Evolutionary conservation across 495 filamentous ascomycete species (phyloP).

Genomic region (Lichina pygmaea): DNA sequence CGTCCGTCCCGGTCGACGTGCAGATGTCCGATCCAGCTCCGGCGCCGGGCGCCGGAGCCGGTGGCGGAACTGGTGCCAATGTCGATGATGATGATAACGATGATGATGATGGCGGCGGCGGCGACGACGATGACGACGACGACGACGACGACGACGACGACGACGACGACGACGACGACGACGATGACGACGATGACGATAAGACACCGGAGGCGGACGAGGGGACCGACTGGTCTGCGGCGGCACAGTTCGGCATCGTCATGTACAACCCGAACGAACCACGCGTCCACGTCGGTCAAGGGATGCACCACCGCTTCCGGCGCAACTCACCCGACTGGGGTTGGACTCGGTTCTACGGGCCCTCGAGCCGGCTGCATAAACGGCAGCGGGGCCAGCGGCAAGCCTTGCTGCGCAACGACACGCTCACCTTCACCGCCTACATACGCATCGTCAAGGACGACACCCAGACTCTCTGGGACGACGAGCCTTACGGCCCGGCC

Average conservation of each 20-base stretch:
- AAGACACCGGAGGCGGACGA: not conserved
- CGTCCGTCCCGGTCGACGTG: not conserved
- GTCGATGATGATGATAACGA: not conserved
- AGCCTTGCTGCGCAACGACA: conserved; percentile 34
- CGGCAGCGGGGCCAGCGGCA: conserved; percentile 31
- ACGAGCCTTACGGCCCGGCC: conserved; percentile 11
- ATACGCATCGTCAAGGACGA: conserved; percentile 35
- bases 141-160: not conserved
- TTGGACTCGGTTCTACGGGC: conserved; percentile 37
- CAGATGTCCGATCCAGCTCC: not conserved
- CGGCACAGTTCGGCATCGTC: conserved; percentile 35
- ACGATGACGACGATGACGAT: not conserved
- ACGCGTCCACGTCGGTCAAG: conserved; percentile 27
- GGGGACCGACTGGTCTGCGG: conserved; percentile 2
- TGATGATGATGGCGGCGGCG: not conserved
- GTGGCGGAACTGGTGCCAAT: too few relatives aligned
- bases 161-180: not conserved
- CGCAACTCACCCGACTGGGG: conserved; percentile 34
- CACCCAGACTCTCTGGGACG: conserved; percentile 36
- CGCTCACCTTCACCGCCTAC: conserved; percentile 33
- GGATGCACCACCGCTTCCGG: conserved; percentile 31
- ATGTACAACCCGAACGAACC: conserved; percentile 41
- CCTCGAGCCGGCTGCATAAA: conserved; percentile 28
- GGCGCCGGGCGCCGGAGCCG: not conserved
- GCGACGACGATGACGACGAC: too few relatives aligned